Evolutionary conservation across 345 rosid genomes (phyloP), one percentile per base, ranked within the genome.

Genomic region (Sonneratia caseolaris): DNA sequence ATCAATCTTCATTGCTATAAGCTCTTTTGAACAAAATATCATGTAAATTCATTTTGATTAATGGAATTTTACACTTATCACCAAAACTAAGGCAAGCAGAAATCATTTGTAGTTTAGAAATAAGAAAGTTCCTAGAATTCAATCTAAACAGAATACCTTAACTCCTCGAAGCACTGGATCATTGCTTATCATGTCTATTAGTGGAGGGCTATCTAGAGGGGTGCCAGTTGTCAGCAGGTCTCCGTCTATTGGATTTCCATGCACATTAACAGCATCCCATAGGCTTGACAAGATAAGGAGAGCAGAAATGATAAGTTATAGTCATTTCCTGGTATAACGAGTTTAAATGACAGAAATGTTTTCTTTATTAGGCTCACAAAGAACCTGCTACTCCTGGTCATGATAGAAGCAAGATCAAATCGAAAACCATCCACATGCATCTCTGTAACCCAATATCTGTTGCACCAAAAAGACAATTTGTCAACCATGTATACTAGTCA

Each of bases 371-470:
- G 68, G 73, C 70, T 66, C 37, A 47, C 19, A 64, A 18, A 32
- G 72, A 73, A 71, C 96, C 98, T 88, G 85, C 95, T 88, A 72
- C 97, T 75, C 84, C 98, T 87, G 72, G 97, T 91, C 96, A 94
- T 86, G 72, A 91, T 90, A 57, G 97, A 94, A 77, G 91, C 98
- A 81, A 94, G 98, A 80, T 94, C 97, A 84, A 91, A 94, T 79
- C 98, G 98, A 81, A 94, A 94, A 53, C 98, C 98, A 79, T 94
- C 98, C 10, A 90, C 98, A 79, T 94, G 98, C 93, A 94, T 89
- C 82, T 94, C 98, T 64, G 85, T 84, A 56, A 90, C 98, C 98
- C 98, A 94, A 84, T 94, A 94, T 78, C 98, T 94, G 95, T 75
- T 73, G 48, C 72, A 76, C 48, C 71, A 72, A 36, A 62, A 75